These are phyloP conservation scores for Cephaloascus fragrans DNA, from an alignment of 805 yeast species.

Conservation along the genomic window DNA sequence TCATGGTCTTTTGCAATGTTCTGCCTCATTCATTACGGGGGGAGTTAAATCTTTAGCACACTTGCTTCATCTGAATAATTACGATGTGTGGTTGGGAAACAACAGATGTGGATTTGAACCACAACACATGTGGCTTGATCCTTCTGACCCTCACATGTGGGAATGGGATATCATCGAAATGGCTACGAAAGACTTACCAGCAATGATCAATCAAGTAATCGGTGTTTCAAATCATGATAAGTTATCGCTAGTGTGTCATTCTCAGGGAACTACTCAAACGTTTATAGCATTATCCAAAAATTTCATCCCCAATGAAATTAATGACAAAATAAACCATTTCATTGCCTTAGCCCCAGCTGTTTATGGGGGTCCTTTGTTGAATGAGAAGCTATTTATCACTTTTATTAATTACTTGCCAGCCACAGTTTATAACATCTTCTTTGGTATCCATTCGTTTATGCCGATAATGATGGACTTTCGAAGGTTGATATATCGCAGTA, in stretches of 20 bases:
- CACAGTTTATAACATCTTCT: conserved; percentile 35
- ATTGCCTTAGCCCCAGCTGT: conserved; percentile 87
- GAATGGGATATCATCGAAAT: conserved; percentile 87
- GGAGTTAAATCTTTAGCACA: conserved; percentile 72
- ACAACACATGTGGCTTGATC: conserved; percentile 40
- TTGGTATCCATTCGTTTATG: conserved; percentile 74
- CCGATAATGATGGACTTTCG: conserved; percentile 64
- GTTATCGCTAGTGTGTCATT: conserved; percentile 67
- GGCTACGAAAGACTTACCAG: conserved; percentile 70
- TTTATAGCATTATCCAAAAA: conserved; percentile 56
- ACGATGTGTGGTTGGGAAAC: conserved; percentile 88
- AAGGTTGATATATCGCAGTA: conserved; percentile 21
- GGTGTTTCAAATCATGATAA: conserved; percentile 27
- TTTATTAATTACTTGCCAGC: conserved; percentile 48
- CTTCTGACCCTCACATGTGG: conserved; percentile 59
- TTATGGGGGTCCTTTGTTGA: conserved; percentile 71
- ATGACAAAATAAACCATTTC: conserved; percentile 53
- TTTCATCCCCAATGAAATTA: conserved; percentile 16
- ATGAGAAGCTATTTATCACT: conserved; percentile 49
- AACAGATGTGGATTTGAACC: conserved; percentile 83
- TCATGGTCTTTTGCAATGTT: conserved; percentile 83
- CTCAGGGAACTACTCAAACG: conserved; percentile 89
- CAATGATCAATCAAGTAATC: conserved; percentile 56
- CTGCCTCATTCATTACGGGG: conserved; percentile 77
- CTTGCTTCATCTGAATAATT: conserved; percentile 44